Evolutionary conservation across 345 rosid species (phyloP).

Genomic region (Syzygium oleosum): DNA sequence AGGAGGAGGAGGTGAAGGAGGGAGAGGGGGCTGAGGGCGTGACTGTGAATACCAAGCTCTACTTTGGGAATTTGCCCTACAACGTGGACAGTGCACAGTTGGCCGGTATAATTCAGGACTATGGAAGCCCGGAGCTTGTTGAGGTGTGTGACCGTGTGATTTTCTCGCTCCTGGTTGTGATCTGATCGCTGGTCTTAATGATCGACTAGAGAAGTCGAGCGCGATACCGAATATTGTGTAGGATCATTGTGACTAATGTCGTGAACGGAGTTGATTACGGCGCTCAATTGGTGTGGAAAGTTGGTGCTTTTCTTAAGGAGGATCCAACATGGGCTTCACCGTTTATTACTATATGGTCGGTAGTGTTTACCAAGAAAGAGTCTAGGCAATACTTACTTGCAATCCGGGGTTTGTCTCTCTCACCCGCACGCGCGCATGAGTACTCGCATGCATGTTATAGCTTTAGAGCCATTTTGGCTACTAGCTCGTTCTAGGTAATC

Average conservation of each 20-base stretch:
- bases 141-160: slow-evolving; percentile 32
- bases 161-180: neutral
- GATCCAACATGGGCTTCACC: no score
- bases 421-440: no score
- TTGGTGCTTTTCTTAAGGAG: neutral
- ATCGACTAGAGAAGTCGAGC: neutral
- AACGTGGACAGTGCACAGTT: slow-evolving; percentile 85
- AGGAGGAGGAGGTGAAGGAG: neutral
- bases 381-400: no score
- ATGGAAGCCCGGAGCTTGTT: slow-evolving; percentile 67
- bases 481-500: no score
- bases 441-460: no score
- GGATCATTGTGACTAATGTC: neutral
- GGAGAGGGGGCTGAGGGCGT: slow-evolving; percentile 9
- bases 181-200: neutral
- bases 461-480: no score
- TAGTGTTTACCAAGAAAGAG: no score
- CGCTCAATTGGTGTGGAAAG: neutral
- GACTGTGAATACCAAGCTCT: slow-evolving; percentile 59
- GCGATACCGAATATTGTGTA: neutral
- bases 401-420: no score
- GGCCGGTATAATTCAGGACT: slow-evolving; percentile 80
- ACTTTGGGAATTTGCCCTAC: slow-evolving; percentile 87
- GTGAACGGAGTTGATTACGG: neutral
- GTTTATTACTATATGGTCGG: no score